These are phyloP conservation scores for Colletotrichum theobromicola DNA, from an alignment of 2,329 filamentous ascomycete genomes.

Conservation along the genomic window DNA sequence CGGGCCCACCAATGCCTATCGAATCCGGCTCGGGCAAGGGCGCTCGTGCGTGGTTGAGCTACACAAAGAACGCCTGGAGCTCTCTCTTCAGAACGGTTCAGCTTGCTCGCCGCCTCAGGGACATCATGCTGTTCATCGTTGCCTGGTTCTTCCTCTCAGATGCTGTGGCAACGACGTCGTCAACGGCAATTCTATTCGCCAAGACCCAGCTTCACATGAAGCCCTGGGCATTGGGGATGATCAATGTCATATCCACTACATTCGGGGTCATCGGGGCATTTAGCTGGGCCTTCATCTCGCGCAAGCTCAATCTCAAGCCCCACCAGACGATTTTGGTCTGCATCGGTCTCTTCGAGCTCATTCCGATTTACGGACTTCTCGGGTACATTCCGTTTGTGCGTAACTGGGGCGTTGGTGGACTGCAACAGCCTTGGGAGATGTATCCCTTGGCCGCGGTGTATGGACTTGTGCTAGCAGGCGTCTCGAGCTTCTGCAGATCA, in stretches of 20 bases:
- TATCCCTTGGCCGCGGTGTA: constrained; percentile 90
- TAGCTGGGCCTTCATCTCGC: constrained; percentile 83
- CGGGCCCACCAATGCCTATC: constrained; percentile 77
- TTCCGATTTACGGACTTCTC: constrained; percentile 88
- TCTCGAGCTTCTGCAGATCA: constrained; percentile 90
- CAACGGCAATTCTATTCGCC: constrained; percentile 93
- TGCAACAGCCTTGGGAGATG: constrained; percentile 98
- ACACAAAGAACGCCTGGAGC: constrained; percentile 84
- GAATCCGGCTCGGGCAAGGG: constrained; percentile 36
- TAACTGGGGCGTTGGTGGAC: constrained; percentile 75
- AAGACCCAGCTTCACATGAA: constrained; percentile 93
- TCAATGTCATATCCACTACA: constrained; percentile 89
- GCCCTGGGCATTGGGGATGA: constrained; percentile 84
- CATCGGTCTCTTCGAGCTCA: constrained; percentile 88
- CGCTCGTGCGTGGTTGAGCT: constrained; percentile 64
- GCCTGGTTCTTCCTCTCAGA: constrained; percentile 97
- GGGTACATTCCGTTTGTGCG: constrained; percentile 85
- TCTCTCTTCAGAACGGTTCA: constrained; percentile 81
- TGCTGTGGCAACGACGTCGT: constrained; percentile 91
- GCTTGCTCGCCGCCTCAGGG: constrained; percentile 73
- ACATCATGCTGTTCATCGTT: constrained; percentile 79
- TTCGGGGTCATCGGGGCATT: constrained; percentile 88
- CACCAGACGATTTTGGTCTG: constrained; percentile 92
- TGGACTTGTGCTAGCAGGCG: constrained; percentile 90
- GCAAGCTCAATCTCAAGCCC: constrained; percentile 71